phyloP scores from a whole-genome alignment of 176 grass and related monocot species.

The Rhipidocladum racemiflorum region DNA sequence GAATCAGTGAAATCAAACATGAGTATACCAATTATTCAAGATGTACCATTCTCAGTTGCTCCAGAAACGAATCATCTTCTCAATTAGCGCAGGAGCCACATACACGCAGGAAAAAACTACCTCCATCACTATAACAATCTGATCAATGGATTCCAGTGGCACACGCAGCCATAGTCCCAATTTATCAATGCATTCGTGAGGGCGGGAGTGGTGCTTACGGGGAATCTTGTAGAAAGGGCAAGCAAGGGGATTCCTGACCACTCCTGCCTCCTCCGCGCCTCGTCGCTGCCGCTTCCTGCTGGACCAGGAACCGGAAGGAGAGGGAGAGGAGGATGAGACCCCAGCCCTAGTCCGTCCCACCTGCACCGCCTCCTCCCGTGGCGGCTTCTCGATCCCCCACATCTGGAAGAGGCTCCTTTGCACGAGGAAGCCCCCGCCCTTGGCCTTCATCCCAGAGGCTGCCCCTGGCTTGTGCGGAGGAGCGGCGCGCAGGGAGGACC shows the following conservation, averaged over 20 bases:
- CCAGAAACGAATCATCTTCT: background rate
- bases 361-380: background rate
- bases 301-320: background rate
- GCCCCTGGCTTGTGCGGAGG: background rate
- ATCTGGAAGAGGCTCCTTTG: slow-evolving; percentile 66
- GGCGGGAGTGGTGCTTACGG: background rate
- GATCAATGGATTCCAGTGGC: too few species aligned
- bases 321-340: background rate
- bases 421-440: slow-evolving; percentile 6
- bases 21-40: background rate
- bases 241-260: background rate
- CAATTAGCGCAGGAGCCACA: background rate
- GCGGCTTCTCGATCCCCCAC: slow-evolving; percentile 51
- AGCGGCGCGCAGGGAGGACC: slow-evolving; percentile 41
- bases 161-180: too few species aligned
- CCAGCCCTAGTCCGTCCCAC: background rate
- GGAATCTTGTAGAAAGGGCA: slow-evolving; percentile 72
- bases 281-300: slow-evolving; percentile 15
- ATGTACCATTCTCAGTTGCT: background rate
- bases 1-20: background rate
- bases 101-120: background rate
- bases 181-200: background rate
- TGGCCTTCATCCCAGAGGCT: background rate
- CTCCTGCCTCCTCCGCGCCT: background rate
- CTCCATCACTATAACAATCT: background rate